Base-by-base conservation (phyloP, 139 green algal species). In the Coccomyxa sp. region DNA sequence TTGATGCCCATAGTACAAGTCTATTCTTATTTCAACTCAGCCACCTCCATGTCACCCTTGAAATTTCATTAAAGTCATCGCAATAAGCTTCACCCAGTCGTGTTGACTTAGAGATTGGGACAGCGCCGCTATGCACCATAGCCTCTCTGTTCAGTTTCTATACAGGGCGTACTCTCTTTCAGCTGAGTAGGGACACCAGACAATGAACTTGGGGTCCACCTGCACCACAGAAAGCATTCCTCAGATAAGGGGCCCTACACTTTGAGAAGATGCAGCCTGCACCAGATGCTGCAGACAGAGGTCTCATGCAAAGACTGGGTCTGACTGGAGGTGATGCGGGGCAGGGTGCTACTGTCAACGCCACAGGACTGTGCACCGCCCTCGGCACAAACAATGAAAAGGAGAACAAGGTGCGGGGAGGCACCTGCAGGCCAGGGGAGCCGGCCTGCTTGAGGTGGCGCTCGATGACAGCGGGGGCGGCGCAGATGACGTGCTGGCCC, bases 381-480 rank as follows among this genome's bases (percentile, higher is more conserved):
- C 58, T 70, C 35, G 64, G 35, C 24, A 71, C 29, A 36, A 71
- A 58, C 14, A 14, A 58, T 58, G 50, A 64, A 64, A 3, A 22
- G 50, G 50, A 3, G 18, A 64, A 22, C 50, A 64, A 64, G 5
- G 50, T 64, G 50, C 18, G 50, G n/a, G n/a, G n/a, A n/a, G 18
- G 50, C 50, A 96, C 92, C 40, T 82, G 44, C 64, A 94, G 71
- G 8, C 93, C 92, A 29, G 77, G 69, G 2, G 76, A 86, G 16
- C 94, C 94, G n/a, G 87, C 92, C 72, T 89, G 86, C 74, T 93
- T 93, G 5, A 99, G 85, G 77, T 94, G 89, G 64, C 84, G 64
- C 24, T 93, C 89, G 34, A 95, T 82, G 39, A 93, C 76, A 55
- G 87, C 83, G 3, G 84, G 85, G 35, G 86, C 86, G n/a, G 85